Conservation (phyloP, 257 asterid species). For the Przewalskia tangutica region DNA sequence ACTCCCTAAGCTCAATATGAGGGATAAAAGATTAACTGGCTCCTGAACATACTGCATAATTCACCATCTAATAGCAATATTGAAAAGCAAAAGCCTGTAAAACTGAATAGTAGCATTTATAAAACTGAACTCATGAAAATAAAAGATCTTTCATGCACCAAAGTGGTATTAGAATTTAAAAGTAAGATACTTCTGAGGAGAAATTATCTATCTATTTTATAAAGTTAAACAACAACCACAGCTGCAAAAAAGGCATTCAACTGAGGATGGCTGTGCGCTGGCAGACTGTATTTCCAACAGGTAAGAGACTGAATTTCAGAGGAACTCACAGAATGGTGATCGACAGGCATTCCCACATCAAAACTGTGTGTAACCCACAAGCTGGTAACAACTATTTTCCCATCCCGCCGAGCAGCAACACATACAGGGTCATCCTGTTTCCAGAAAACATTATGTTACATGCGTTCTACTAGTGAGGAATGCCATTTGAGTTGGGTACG, state of each 20-base stretch:
- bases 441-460: conserved; percentile 1
- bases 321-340: conserved; percentile 47
- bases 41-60: neutral
- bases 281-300: neutral
- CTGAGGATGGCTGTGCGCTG: neutral
- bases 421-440: conserved; percentile 77
- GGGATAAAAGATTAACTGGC: neutral
- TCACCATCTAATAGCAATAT: neutral
- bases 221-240: neutral
- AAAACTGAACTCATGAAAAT: neutral
- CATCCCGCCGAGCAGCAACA: conserved; percentile 62
- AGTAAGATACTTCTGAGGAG: neutral
- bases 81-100: neutral
- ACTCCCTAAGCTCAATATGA: neutral
- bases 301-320: neutral
- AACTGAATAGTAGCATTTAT: neutral
- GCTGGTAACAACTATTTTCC: conserved; percentile 59
- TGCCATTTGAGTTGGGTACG: neutral
- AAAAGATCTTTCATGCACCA: neutral
- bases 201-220: neutral
- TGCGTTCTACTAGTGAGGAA: neutral
- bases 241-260: neutral
- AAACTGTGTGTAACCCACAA: conserved; percentile 82
- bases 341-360: conserved; percentile 52
- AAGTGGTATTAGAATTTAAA: neutral